Evolutionary conservation across 208 protist species (phyloP), one percentile per base, ranked within the genome.

Genomic region (Trypanosoma theileri): DNA sequence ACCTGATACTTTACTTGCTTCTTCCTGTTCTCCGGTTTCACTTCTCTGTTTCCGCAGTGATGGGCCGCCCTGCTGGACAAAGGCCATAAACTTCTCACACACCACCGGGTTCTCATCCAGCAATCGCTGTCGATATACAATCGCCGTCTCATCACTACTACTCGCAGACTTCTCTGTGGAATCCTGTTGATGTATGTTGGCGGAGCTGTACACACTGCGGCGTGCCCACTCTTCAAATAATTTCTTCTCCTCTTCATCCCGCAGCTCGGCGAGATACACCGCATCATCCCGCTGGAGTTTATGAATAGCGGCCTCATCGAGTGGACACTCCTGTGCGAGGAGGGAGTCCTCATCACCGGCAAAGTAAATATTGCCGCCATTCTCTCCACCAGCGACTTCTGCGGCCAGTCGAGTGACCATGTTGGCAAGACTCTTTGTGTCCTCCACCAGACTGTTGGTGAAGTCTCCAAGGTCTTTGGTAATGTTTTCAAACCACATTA

Each of bases 61-160:
- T 21, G 16, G 22, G 0, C 59, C 51, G 11, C 40, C 42, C 35
- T 14, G 51, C 17, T 45, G 42, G 48, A 94, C 88, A 31, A 92
- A 75, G n/a, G 55, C 56, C 44, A 79, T 51, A 67, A 89, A 90
- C 54, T 85, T 82, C 51, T 79, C 69, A 52, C 73, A 52, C 66
- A 94, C 81, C 26, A 70, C 58, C 35, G 85, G 73, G 55, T 78
- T 94, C 59, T 77, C 79, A 69, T 90, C 80, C 46, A 94, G 72
- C 54, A 94, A 73, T 9, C 81, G 81, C 66, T 91, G 81, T 0
- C 88, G 79, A 17, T 31, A 73, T 24, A 53, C 60, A 7, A 66
- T 19, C 7, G 46, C 51, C 56, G 75, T 75, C 17, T 89, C 71
- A 1, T 35, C 61, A 24, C 61, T 31, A 56, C 28, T 48, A 40